phyloP scores from a whole-genome alignment of 2,329 filamentous ascomycete species.

The Claviceps sp. region DNA sequence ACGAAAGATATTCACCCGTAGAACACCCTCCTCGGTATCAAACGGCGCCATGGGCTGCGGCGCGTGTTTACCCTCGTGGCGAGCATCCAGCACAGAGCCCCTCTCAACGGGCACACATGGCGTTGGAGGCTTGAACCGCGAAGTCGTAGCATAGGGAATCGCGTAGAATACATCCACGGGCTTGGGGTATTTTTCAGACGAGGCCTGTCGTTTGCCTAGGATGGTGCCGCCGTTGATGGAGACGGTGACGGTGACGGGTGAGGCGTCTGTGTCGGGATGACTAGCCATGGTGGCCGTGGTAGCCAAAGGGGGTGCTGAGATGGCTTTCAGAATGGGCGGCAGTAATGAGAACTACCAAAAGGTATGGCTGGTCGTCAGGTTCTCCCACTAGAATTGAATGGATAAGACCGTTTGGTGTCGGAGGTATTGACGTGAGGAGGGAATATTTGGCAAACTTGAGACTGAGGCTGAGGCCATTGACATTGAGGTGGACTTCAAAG shows the following conservation, averaged over 20 bases:
- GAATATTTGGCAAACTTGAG: no score
- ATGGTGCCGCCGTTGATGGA: conserved; percentile 12
- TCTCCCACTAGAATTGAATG: no score
- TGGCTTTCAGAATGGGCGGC: not conserved
- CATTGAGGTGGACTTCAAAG: no score
- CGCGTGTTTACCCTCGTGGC: conserved; percentile 19
- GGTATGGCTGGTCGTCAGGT: no score
- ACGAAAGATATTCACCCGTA: conserved; percentile 39
- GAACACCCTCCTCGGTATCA: conserved; percentile 35
- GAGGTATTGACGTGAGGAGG: no score
- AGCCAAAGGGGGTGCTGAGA: not conserved
- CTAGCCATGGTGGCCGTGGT: not conserved
- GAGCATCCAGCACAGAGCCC: conserved; percentile 17
- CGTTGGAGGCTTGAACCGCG: conserved; percentile 10
- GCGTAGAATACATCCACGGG: conserved; percentile 32
- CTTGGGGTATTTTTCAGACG: conserved; percentile 20
- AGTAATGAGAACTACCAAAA: no score
- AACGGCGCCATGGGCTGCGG: conserved; percentile 12
- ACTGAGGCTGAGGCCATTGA: no score
- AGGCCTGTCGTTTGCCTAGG: conserved; percentile 11
- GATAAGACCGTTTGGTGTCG: no score
- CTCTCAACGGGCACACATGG: not conserved
- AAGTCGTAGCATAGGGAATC: conserved; percentile 34
- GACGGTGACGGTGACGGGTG: conserved; percentile 8
- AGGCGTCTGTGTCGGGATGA: not conserved